Evolutionary conservation across 2,329 filamentous ascomycete genomes (phyloP).

Genomic region (Zarea fungicola): DNA sequence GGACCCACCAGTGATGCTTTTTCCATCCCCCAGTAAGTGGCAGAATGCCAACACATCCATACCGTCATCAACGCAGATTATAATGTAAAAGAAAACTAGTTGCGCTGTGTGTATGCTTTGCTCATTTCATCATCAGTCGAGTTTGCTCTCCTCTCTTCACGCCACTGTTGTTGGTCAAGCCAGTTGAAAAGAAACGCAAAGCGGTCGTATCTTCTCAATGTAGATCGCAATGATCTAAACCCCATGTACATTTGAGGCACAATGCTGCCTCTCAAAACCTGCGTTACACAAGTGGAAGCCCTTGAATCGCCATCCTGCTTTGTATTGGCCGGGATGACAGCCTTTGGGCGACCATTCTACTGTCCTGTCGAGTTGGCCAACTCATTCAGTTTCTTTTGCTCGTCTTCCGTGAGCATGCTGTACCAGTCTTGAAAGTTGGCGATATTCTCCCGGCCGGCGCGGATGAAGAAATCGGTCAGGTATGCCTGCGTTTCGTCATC

Average conservation of each 20-base stretch:
- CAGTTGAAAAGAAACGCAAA: background rate
- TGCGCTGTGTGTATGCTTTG: background rate
- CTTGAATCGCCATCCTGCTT: no score
- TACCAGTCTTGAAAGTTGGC: constrained; percentile 55
- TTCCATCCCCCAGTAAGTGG: background rate
- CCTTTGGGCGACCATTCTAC: constrained; percentile 18
- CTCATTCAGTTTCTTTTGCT: constrained; percentile 52
- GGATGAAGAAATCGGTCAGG: constrained; percentile 73
- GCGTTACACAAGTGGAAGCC: no score
- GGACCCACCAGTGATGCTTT: no score
- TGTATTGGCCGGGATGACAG: background rate
- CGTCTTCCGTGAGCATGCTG: constrained; percentile 47
- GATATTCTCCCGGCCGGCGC: constrained; percentile 50
- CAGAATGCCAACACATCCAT: background rate
- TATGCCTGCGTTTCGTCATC: constrained; percentile 91
- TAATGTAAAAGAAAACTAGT: background rate
- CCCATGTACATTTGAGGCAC: background rate
- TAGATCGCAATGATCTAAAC: background rate
- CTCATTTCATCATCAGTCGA: background rate
- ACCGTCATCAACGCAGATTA: background rate
- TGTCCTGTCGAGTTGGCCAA: constrained; percentile 36
- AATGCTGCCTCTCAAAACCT: background rate
- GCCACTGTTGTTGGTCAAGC: no score
- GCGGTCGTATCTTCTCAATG: background rate
- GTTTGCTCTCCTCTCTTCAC: no score